Percentiles rank a stretch among this genome's conserved stretches.
These are phyloP conservation scores for Alternaria triticimaculans DNA, from an alignment of 2,329 filamentous ascomycete genomes.

Conservation along the genomic window DNA sequence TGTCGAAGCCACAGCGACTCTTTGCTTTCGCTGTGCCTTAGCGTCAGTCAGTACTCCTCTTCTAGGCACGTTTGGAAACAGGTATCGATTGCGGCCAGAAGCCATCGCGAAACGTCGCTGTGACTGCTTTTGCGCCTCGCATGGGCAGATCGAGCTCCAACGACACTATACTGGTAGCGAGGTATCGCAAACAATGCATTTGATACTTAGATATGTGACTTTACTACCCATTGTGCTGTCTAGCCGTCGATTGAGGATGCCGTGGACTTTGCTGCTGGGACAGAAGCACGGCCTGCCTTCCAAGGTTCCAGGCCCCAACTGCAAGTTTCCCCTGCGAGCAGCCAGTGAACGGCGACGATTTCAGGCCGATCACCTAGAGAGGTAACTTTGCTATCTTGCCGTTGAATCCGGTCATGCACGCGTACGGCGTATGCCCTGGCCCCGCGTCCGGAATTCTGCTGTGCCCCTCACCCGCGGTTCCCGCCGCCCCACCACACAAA, in stretches of 20 bases:
- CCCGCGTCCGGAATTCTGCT: neutral
- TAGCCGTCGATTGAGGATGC: too few relatives aligned
- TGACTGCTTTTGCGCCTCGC: neutral
- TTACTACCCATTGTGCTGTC: fast-evolving
- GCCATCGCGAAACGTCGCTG: neutral
- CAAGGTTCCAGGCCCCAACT: too few relatives aligned
- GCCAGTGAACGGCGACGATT: neutral
- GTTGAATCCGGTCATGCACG: neutral
- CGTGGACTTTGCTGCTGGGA: too few relatives aligned
- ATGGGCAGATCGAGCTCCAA: neutral
- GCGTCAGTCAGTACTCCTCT: neutral
- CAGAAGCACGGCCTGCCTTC: too few relatives aligned
- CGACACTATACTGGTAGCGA: neutral
- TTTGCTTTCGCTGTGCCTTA: neutral
- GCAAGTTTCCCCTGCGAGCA: neutral
- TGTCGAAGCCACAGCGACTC: neutral
- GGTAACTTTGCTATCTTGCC: neutral
- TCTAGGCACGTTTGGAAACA: neutral
- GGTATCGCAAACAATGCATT: neutral
- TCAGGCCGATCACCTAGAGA: neutral
- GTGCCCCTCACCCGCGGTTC: neutral
- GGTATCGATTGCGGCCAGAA: neutral
- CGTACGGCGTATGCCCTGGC: neutral
- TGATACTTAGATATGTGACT: neutral
- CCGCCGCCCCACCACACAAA: neutral